These are phyloP conservation scores for Fusarium albidum DNA, from an alignment of 2,329 filamentous ascomycete genomes.

Conservation along the genomic window DNA sequence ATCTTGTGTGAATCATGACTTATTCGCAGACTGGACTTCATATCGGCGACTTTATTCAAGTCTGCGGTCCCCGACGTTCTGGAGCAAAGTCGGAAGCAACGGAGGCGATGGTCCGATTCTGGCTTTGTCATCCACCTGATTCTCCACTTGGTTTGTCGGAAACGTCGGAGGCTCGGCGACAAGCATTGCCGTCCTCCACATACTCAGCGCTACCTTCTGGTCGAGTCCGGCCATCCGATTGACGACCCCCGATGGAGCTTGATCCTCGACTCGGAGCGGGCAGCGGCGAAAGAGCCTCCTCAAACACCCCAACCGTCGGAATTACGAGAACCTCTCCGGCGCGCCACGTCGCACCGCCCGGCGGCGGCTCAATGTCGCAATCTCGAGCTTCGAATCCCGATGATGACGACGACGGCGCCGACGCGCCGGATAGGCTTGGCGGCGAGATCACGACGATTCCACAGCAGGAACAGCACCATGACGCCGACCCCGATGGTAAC, in stretches of 20 bases:
- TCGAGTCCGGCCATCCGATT: slow-evolving; percentile 27
- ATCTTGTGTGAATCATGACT: too few relatives aligned
- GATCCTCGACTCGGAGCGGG: slow-evolving; percentile 43
- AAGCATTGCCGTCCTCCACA: slow-evolving; percentile 40
- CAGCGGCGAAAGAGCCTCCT: slow-evolving; percentile 34
- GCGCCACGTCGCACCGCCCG: slow-evolving; percentile 17
- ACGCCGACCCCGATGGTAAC: slow-evolving; percentile 34
- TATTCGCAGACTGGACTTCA: too few relatives aligned
- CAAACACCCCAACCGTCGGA: slow-evolving; percentile 15
- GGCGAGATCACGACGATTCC: too few relatives aligned
- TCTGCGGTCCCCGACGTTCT: too few relatives aligned
- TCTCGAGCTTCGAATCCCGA: slow-evolving; percentile 17
- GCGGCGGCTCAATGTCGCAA: slow-evolving; percentile 19
- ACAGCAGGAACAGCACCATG: slow-evolving; percentile 27
- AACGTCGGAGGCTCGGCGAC: slow-evolving; percentile 43
- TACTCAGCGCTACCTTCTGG: slow-evolving; percentile 14
- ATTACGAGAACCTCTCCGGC: slow-evolving; percentile 30
- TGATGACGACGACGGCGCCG: slow-evolving; percentile 35
- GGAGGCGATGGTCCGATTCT: slow-evolving; percentile 22
- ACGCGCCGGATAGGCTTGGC: slow-evolving; percentile 35
- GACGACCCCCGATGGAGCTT: slow-evolving; percentile 43
- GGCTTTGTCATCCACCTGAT: slow-evolving; percentile 30
- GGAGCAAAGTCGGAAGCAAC: background rate
- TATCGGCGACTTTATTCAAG: too few relatives aligned
- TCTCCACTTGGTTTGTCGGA: slow-evolving; percentile 14